Conservation (phyloP, 345 rosid species). For the Raphanus sativus region DNA sequence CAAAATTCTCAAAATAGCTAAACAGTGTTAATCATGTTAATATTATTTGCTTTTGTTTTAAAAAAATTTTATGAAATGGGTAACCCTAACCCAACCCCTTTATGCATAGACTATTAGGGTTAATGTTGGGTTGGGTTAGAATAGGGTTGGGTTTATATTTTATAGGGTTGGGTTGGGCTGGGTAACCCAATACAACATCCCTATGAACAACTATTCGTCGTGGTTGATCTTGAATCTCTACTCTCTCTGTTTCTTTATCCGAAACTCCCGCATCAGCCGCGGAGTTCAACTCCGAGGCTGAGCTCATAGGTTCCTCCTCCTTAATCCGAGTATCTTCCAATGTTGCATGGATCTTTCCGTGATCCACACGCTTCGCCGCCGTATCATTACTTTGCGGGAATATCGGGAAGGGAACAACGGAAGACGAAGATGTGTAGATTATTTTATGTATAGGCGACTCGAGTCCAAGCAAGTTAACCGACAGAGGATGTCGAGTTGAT, state of each 20-base stretch:
- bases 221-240: slow-evolving; percentile 11
- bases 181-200: no score
- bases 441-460: neutral
- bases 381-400: neutral
- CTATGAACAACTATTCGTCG: neutral
- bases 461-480: slow-evolving; percentile 23
- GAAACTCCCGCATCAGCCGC: neutral
- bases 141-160: no score
- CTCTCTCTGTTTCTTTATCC: slow-evolving; percentile 11
- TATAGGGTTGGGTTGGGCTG: no score
- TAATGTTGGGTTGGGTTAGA: no score
- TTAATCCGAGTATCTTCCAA: neutral
- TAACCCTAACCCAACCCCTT: no score
- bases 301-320: neutral
- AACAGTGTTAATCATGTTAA: no score
- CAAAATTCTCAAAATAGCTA: no score
- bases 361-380: neutral
- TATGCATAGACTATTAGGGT: no score
- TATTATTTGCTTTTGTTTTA: no score
- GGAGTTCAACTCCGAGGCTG: neutral
- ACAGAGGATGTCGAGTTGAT: neutral
- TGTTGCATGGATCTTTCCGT: neutral
- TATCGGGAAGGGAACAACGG: slow-evolving; percentile 1
- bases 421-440: neutral
- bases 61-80: no score